These are phyloP conservation scores for Trapa incisa DNA, from an alignment of 345 rosid genomes.

Conservation along the genomic window DNA sequence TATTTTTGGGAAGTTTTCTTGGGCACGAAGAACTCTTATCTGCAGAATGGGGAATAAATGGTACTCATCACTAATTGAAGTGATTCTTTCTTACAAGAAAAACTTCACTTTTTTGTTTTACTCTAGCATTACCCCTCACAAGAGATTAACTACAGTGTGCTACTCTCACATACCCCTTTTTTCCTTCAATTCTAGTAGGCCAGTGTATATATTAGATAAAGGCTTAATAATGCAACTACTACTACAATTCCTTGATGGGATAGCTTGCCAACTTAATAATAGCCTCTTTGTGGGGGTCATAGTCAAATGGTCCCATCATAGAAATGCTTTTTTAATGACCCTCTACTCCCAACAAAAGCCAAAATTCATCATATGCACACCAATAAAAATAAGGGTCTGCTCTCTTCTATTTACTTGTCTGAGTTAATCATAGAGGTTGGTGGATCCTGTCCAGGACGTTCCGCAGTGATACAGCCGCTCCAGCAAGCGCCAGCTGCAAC, in stretches of 20 bases:
- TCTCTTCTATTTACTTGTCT: background rate
- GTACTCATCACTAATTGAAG: background rate
- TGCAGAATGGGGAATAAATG: background rate
- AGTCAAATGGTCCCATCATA: background rate
- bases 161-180: no score
- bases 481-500: background rate
- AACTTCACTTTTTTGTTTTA: background rate
- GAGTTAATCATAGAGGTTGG: constrained; percentile 8
- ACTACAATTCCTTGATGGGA: background rate
- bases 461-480: background rate
- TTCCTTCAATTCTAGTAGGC: background rate
- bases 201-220: background rate
- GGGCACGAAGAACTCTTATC: background rate
- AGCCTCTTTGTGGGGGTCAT: background rate
- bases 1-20: no score
- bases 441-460: background rate
- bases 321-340: background rate
- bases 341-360: background rate
- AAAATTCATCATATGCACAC: background rate
- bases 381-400: background rate
- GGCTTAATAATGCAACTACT: background rate
- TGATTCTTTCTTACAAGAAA: background rate
- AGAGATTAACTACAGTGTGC: no score
- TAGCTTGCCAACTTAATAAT: background rate
- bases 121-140: no score